Evolutionary conservation across 2,329 filamentous ascomycete genomes (phyloP), one percentile per base, ranked within the genome.

Genomic region (Penicillium sp.): DNA sequence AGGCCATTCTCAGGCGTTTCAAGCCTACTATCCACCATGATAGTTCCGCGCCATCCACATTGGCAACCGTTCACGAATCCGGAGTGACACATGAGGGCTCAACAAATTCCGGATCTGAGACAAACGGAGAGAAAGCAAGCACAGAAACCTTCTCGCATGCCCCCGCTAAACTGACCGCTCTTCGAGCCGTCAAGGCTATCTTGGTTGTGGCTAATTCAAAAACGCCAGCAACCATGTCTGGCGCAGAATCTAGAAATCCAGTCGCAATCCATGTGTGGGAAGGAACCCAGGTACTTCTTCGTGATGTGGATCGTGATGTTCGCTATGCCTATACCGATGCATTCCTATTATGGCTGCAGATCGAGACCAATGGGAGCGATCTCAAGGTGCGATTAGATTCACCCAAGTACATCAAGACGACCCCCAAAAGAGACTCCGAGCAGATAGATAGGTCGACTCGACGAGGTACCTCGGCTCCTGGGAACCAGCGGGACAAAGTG

Each of bases 281-380:
- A 73, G 91, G 90, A n/a, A 96, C 92, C 0, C 91, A 97, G 59
- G 96, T 91, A 90, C 83, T 97, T 43, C 78, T 97, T 20, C 86
- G 89, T 37, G 93, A 97, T 67, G 81, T 85, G 1, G 88, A 92
- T 66, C 85, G 85, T 32, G 81, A 85, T 32, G 92, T 97, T 34
- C 85, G 92, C 52, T 88, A 88, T 69, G 90, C 92, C 0, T 99
- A 97, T 65, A 85, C 87, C 7, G 90, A 96, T 72, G 89, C 91
- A 5, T 74, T 97, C 16, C 73, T 90, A 39, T 89, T 89, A 0
- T 99, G 93, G 92, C 79, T 97, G 50, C 85, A 89, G 55, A 79
- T 88, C n/a, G 92, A 96, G 73, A 89, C 90, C 18, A 88, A 82
- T 1, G 81, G 79, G 56, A 77, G 78, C 5, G 89, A 95, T 65